These are phyloP conservation scores for Veloporphyrellus conicus DNA, from an alignment of 1,284 basidiomycete genomes.

Conservation along the genomic window DNA sequence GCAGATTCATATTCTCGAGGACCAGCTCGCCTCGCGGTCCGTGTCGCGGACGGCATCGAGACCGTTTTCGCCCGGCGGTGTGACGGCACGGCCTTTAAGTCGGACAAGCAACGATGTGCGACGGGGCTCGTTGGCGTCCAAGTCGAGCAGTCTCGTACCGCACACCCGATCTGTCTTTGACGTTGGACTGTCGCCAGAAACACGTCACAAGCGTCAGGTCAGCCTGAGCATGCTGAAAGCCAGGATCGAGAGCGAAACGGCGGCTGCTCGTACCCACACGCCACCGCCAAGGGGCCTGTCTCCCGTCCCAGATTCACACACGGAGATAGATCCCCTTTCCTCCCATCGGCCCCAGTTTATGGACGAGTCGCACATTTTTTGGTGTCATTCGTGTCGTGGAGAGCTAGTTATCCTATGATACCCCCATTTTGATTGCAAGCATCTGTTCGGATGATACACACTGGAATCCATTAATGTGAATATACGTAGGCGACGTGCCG, in stretches of 20 bases:
- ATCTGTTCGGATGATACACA: conserved; percentile 7
- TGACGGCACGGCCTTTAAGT: conserved; percentile 45
- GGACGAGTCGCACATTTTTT: conserved; percentile 80
- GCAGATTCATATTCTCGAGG: conserved; percentile 60
- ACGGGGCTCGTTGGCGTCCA: conserved; percentile 45
- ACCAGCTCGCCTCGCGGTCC: conserved; percentile 49
- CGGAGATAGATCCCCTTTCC: conserved; percentile 18
- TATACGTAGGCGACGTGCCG: conserved; percentile 13
- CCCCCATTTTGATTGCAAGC: neutral
- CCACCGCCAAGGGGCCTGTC: conserved; percentile 51
- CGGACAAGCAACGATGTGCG: conserved; percentile 48
- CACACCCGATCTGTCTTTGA: conserved; percentile 55
- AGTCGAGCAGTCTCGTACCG: conserved; percentile 36
- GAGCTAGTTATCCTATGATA: conserved; percentile 71
- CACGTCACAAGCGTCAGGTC: conserved; percentile 78
- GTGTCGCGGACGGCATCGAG: conserved; percentile 38
- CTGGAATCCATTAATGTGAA: conserved; percentile 24
- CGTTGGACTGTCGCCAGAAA: conserved; percentile 67
- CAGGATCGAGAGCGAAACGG: conserved; percentile 75
- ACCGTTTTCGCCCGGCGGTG: conserved; percentile 39
- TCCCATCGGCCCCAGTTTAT: conserved; percentile 59
- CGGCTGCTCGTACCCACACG: conserved; percentile 36
- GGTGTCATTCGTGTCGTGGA: conserved; percentile 75
- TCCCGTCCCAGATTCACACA: conserved; percentile 37
- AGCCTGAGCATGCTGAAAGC: conserved; percentile 86